Conservation (phyloP, 305 asterid species). For the Ajuga reptans region DNA sequence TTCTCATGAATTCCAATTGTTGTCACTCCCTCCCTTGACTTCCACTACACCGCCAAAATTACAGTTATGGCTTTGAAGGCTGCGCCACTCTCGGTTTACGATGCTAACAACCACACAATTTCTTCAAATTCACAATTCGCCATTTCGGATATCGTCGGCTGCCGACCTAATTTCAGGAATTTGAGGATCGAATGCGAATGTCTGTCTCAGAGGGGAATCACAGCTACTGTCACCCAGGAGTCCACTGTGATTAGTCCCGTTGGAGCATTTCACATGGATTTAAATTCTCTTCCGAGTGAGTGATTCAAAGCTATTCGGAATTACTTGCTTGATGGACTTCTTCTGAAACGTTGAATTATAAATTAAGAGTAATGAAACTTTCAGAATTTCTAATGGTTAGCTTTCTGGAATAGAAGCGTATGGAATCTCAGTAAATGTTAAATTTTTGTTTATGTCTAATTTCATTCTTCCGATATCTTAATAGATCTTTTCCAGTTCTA, state of each 20-base stretch:
- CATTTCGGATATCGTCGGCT: conserved; percentile 12
- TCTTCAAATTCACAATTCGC: conserved; percentile 17
- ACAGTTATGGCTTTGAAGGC: no score
- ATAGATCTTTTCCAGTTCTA: no score
- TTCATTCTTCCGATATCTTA: no score
- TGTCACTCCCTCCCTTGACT: conserved; percentile 15
- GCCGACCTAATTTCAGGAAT: conserved; percentile 25
- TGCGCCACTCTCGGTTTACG: conserved; percentile 25
- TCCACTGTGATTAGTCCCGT: conserved; percentile 20
- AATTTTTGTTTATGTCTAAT: no score
- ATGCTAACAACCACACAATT: conserved; percentile 21
- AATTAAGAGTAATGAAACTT: no score
- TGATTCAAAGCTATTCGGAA: not conserved
- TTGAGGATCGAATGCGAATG: conserved; percentile 35
- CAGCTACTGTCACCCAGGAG: conserved; percentile 24
- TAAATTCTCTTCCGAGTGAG: conserved; percentile 55
- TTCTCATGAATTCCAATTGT: conserved; percentile 29
- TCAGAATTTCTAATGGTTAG: no score
- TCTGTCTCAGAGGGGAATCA: conserved; percentile 30
- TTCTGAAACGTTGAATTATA: not conserved
- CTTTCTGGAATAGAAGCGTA: no score
- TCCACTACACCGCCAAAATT: no score
- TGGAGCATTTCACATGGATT: conserved; percentile 40
- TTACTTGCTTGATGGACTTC: not conserved
- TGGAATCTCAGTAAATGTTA: no score